These are phyloP conservation scores for Kodamaea nitidulidarum DNA, from an alignment of 805 yeast species.

Conservation along the genomic window DNA sequence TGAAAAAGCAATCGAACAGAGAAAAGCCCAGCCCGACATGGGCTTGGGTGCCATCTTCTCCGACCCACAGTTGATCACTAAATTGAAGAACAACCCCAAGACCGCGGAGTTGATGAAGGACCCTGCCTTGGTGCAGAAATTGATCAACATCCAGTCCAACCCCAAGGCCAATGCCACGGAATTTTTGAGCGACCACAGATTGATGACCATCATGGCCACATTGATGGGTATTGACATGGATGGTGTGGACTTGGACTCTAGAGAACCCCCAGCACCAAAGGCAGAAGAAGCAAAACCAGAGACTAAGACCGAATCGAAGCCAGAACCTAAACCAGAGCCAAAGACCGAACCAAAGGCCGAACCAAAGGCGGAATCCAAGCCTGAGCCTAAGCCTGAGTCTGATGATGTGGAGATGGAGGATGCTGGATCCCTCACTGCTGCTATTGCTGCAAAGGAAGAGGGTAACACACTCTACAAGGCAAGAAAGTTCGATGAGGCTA, in stretches of 20 bases:
- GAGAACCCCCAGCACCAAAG: conserved; percentile 12
- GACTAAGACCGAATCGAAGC: conserved; percentile 11
- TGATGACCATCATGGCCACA: conserved; percentile 85
- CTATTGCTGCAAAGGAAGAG: conserved; percentile 70
- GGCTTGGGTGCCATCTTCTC: conserved; percentile 75
- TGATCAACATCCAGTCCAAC: conserved; percentile 55
- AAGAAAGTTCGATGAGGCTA: conserved; percentile 89
- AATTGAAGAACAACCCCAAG: conserved; percentile 77
- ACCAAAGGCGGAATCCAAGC: conserved; percentile 12
- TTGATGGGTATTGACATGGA: conserved; percentile 77
- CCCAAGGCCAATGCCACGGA: conserved; percentile 72
- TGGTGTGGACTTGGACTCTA: conserved; percentile 26
- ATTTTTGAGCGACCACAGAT: conserved; percentile 73
- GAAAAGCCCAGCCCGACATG: conserved; percentile 59
- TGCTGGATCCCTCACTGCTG: conserved; percentile 42
- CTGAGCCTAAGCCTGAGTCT: conserved; percentile 13
- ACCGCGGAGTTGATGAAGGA: conserved; percentile 85
- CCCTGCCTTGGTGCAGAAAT: conserved; percentile 73
- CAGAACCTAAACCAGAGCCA: conserved; percentile 14
- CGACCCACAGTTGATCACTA: conserved; percentile 74
- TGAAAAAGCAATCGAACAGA: conserved; percentile 51
- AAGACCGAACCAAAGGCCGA: conserved; percentile 12
- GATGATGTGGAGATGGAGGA: conserved; percentile 35
- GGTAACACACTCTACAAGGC: conserved; percentile 87
- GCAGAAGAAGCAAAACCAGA: conserved; percentile 10